Percentiles rank a stretch among this genome's conserved stretches.
These are phyloP conservation scores for Tilletia indica DNA, from an alignment of 1,284 basidiomycete species.

Conservation along the genomic window DNA sequence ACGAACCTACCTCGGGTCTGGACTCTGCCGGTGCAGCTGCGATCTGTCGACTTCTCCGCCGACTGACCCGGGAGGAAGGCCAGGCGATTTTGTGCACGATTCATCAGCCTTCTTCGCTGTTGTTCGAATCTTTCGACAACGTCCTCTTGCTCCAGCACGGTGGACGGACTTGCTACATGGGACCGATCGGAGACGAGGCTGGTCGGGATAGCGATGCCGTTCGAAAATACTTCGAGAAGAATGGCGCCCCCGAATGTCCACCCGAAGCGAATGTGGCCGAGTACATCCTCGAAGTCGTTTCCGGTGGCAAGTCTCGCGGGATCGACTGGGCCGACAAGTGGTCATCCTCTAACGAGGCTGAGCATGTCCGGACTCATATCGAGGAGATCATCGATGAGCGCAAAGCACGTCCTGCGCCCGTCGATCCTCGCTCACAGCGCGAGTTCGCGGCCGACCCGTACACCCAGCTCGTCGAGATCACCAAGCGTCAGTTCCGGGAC, in stretches of 20 bases:
- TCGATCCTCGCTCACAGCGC: constrained; percentile 37
- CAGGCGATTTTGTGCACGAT: constrained; percentile 50
- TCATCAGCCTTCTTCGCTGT: constrained; percentile 42
- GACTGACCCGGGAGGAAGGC: constrained; percentile 36
- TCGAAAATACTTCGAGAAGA: constrained; percentile 42
- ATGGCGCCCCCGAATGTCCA: constrained; percentile 38
- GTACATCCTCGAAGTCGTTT: constrained; percentile 56
- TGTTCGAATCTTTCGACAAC: constrained; percentile 46
- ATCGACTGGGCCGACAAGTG: constrained; percentile 38
- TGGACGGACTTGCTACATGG: constrained; percentile 38
- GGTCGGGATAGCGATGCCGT: constrained; percentile 31
- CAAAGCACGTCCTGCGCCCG: constrained; percentile 27
- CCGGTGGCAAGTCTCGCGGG: constrained; percentile 23
- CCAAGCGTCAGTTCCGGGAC: constrained; percentile 62
- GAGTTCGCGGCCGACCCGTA: constrained; percentile 64
- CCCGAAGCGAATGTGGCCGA: constrained; percentile 44
- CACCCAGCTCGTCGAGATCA: constrained; percentile 63
- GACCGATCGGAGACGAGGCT: constrained; percentile 34
- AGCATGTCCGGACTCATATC: constrained; percentile 58
- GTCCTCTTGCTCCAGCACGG: constrained; percentile 41
- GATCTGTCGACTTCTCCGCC: constrained; percentile 41
- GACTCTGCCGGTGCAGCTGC: constrained; percentile 40
- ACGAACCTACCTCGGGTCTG: constrained; percentile 47
- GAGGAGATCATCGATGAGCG: constrained; percentile 57
- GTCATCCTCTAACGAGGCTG: constrained; percentile 57